These are phyloP conservation scores for Excoecaria agallocha DNA, from an alignment of 345 rosid species.

Conservation along the genomic window DNA sequence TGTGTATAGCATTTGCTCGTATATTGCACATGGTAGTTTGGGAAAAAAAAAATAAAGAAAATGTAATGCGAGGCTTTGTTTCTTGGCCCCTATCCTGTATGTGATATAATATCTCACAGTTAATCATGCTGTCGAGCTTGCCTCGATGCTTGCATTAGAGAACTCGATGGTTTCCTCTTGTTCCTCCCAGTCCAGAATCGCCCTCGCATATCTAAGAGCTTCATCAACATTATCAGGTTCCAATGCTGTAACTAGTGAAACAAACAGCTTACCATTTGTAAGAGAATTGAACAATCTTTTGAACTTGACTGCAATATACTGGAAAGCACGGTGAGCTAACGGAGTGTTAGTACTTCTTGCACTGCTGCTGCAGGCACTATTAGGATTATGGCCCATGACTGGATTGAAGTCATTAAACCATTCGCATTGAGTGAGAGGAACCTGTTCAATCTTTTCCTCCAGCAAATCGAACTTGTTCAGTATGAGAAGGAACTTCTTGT, in stretches of 20 bases:
- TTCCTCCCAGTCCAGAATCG: conserved; percentile 54
- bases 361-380: conserved; percentile 3
- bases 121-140: conserved; percentile 45
- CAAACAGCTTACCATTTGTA: conserved; percentile 59
- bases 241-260: conserved; percentile 46
- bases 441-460: conserved; percentile 59
- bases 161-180: conserved; percentile 45
- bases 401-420: conserved; percentile 82
- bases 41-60: neutral
- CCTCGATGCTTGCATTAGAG: conserved; percentile 48
- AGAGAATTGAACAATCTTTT: conserved; percentile 55
- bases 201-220: conserved; percentile 59
- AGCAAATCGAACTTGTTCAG: conserved; percentile 82
- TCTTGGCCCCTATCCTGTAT: neutral
- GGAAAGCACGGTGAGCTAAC: conserved; percentile 62
- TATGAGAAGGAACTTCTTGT: conserved; percentile 72
- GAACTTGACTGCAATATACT: conserved; percentile 67
- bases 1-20: neutral
- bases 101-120: neutral
- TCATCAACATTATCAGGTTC: conserved; percentile 60
- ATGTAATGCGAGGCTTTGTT: neutral
- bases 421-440: conserved; percentile 63
- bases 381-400: conserved; percentile 41
- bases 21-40: neutral
- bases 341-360: conserved; percentile 37